Evolutionary conservation across 495 filamentous ascomycete genomes (phyloP).

Genomic region (Neurospora sp.): DNA sequence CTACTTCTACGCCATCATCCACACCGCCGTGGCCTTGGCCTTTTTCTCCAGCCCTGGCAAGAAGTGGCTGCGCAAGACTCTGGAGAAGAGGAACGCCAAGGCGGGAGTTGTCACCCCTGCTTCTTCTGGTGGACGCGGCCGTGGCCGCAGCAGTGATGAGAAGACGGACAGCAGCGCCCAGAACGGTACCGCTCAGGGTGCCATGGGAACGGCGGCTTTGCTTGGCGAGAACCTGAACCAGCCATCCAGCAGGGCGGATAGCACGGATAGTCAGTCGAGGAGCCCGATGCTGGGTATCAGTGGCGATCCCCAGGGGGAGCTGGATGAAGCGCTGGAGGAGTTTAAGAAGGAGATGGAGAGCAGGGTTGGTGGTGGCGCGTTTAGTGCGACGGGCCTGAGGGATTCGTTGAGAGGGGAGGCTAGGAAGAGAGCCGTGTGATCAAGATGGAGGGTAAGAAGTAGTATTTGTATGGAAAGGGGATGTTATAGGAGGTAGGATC

Average conservation of each 20-base stretch:
- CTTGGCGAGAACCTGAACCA: conserved; percentile 4
- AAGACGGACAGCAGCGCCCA: not conserved
- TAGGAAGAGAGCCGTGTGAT: not conserved
- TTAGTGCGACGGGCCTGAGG: not conserved
- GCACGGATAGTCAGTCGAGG: conserved; percentile 28
- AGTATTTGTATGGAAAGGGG: not conserved
- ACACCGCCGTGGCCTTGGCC: conserved; percentile 49
- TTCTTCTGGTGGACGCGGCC: not conserved
- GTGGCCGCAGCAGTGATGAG: not conserved
- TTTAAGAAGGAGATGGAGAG: conserved; percentile 51
- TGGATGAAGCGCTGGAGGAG: conserved; percentile 72
- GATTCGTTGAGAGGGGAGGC: not conserved
- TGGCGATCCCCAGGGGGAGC: conserved; percentile 62
- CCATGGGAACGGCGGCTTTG: not conserved
- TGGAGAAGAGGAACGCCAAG: conserved; percentile 47
- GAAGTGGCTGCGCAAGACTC: conserved; percentile 41
- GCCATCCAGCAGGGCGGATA: conserved; percentile 20
- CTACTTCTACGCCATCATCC: conserved; percentile 79
- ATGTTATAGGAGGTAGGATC: not conserved
- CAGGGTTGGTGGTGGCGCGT: conserved; percentile 32
- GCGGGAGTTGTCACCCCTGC: conserved; percentile 15
- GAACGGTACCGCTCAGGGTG: not conserved
- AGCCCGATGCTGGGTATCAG: conserved; percentile 66
- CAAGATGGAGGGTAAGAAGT: not conserved
- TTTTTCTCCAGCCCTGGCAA: conserved; percentile 79